Base-by-base conservation (phyloP, 257 asterid species). In the Penstemon barbatus region DNA sequence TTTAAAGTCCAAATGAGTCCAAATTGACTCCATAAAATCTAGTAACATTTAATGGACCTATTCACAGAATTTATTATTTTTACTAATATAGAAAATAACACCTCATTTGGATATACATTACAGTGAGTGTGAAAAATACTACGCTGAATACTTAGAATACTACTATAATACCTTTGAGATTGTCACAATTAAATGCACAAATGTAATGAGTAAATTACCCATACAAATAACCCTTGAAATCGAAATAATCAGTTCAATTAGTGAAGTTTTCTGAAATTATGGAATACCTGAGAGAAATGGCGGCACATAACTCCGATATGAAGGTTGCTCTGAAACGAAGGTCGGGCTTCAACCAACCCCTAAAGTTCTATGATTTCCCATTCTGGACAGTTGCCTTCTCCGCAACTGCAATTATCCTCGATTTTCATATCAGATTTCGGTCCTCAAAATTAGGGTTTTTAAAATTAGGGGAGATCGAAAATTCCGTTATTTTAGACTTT, bases 331-430 rank as follows among this genome's bases (percentile, higher is more conserved):
- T 79, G 78, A 70, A 86, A 76, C n/a, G 85, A 65, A 68, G 95
- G 83, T 64, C 89, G 97, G 37, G 89, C 85, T 79, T 94, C 96
- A 43, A 94, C 86, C 9, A 81, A 79, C 44, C 99, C 97, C 75
- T 94, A 97, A 45, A 94, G 85, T 75, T 94, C 99, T 64, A 91
- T 78, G 8, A 94, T 71, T 40, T 95, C 99, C 99, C 97, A 91
- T 74, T 94, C 99, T 0, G 86, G 84, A 74, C 99, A 91, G 12
- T 80, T 78, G 44, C 80, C 88, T 73, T 87, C 87, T 63, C 93
- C 99, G 42, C 99, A 94, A 4, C 87, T 84, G 88, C 99, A 94
- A 70, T 83, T 94, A 46, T 89, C 89, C 74, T 79, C 75, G 73
- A 93, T 88, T 77, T 80, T 89, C 99, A 93, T 92, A 40, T 25